Conservation (phyloP, 768 basidiomycete genomes). For the Austroboletus eburneus region DNA sequence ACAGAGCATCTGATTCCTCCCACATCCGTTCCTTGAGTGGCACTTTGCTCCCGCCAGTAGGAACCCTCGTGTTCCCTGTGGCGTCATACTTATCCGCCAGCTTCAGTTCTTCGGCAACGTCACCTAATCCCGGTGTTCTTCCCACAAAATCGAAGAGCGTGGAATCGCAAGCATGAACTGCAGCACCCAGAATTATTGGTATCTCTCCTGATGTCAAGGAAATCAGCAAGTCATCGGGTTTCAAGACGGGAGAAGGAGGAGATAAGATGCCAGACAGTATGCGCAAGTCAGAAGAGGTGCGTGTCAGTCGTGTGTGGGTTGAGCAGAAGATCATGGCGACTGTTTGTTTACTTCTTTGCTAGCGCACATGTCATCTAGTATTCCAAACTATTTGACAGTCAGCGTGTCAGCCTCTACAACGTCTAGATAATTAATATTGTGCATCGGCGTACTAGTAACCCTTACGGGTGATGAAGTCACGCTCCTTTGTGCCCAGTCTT, state of each 20-base stretch:
- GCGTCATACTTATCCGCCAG: background rate
- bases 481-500: constrained; percentile 26
- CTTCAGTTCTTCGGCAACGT: constrained; percentile 6
- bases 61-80: background rate
- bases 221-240: constrained; percentile 33
- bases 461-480: constrained; percentile 7
- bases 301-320: constrained; percentile 28
- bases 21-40: constrained; percentile 2
- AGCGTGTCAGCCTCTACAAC: constrained; percentile 18
- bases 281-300: constrained; percentile 41
- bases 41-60: background rate
- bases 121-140: constrained; percentile 2
- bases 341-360: background rate
- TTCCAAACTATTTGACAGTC: constrained; percentile 15
- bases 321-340: constrained; percentile 12
- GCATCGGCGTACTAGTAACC: constrained; percentile 9
- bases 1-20: constrained; percentile 2
- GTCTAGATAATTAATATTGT: constrained; percentile 2
- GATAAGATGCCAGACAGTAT: constrained; percentile 32
- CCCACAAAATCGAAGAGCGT: background rate
- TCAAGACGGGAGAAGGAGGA: constrained; percentile 47
- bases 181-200: constrained; percentile 43
- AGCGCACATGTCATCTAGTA: constrained; percentile 7
- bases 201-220: constrained; percentile 46
- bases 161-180: constrained; percentile 7